Percentiles rank a stretch among this genome's conserved stretches.
Evolutionary conservation across 805 yeast species (phyloP).

Genomic region (Lipomyces sp.): DNA sequence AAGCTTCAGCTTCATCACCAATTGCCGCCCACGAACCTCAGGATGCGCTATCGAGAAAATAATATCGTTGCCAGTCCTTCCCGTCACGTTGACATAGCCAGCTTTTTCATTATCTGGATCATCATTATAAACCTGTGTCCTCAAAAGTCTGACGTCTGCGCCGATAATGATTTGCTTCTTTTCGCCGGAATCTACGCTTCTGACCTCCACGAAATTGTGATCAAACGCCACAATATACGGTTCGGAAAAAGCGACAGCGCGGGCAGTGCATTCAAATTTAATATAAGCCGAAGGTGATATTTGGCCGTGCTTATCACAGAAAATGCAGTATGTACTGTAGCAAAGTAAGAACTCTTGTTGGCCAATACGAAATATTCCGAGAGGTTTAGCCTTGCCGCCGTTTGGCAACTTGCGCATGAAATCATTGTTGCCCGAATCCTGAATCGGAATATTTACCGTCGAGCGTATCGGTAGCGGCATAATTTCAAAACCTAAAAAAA

Average conservation of each 20-base stretch:
- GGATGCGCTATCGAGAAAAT: constrained; percentile 33
- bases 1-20: constrained; percentile 21
- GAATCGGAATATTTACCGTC: constrained; percentile 11
- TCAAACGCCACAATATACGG: constrained; percentile 61
- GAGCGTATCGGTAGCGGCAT: constrained; percentile 50
- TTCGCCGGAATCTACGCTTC: constrained; percentile 56
- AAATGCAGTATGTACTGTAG: constrained; percentile 72
- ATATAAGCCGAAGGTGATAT: constrained; percentile 51
- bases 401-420: constrained; percentile 4
- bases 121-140: neutral
- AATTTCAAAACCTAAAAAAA: constrained; percentile 53
- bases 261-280: constrained; percentile 47
- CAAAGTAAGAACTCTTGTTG: constrained; percentile 62
- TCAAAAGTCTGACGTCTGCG: constrained; percentile 55
- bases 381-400: constrained; percentile 48
- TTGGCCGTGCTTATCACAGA: constrained; percentile 57
- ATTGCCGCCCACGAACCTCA: constrained; percentile 24
- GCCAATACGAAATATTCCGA: constrained; percentile 66
- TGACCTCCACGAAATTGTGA: constrained; percentile 71
- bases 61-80: constrained; percentile 12
- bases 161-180: constrained; percentile 72
- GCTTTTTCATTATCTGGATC: neutral
- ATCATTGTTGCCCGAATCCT: neutral
- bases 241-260: constrained; percentile 49
- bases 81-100: constrained; percentile 9